A percentile compares a stretch with the other conserved stretches of the same genome.
phyloP scores from a whole-genome alignment of 257 asterid genomes.

The Solanum tacnaense region DNA sequence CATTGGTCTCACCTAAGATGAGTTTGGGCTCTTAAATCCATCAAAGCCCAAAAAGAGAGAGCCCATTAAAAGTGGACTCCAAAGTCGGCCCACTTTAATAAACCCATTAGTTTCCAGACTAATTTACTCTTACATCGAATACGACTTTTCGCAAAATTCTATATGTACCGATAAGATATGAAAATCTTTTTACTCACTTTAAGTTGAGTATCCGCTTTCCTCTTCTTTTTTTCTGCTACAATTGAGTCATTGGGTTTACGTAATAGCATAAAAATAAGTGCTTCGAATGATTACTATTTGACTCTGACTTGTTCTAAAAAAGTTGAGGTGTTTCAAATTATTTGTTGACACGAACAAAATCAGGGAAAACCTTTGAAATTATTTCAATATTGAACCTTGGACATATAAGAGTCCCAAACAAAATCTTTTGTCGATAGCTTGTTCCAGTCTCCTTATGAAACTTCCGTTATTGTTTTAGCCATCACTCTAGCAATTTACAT shows the following conservation, averaged over 20 bases:
- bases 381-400: not conserved
- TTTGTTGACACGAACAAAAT: not conserved
- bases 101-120: not conserved
- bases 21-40: not conserved
- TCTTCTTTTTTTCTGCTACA: not conserved
- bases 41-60: not conserved
- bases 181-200: too few relatives aligned
- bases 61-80: not conserved
- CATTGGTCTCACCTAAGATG: not conserved
- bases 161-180: not conserved
- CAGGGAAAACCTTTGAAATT: not conserved
- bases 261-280: not conserved
- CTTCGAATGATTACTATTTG: not conserved
- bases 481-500: not conserved
- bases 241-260: not conserved
- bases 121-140: not conserved
- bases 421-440: not conserved
- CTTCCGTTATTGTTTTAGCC: not conserved
- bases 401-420: not conserved
- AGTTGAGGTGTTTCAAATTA: not conserved
- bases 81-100: not conserved
- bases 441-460: not conserved
- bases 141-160: not conserved
- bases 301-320: not conserved
- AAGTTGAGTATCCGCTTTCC: not conserved